These are phyloP conservation scores for Taiwanofungus camphoratus DNA, from an alignment of 1,284 basidiomycete species.

Conservation along the genomic window DNA sequence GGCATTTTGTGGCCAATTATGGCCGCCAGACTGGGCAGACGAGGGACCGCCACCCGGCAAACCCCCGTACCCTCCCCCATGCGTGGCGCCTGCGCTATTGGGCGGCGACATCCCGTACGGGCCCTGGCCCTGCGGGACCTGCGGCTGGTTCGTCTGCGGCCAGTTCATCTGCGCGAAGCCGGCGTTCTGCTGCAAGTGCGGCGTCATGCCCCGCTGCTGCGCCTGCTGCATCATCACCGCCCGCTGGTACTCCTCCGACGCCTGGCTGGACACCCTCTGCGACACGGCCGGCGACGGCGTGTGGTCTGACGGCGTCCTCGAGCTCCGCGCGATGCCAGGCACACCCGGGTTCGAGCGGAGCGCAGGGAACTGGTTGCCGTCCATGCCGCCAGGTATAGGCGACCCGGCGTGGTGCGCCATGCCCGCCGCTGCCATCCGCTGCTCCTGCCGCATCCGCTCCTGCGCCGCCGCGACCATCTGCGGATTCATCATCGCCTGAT, in stretches of 20 bases:
- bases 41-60: conserved; percentile 15
- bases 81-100: conserved; percentile 17
- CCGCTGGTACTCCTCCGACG: conserved; percentile 49
- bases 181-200: conserved; percentile 13
- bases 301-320: conserved; percentile 62
- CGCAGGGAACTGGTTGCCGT: conserved; percentile 22
- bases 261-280: conserved; percentile 30
- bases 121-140: conserved; percentile 15
- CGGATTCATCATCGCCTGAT: conserved; percentile 23
- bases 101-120: conserved; percentile 42
- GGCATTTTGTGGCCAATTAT: conserved; percentile 19
- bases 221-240: conserved; percentile 37
- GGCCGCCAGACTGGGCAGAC: conserved; percentile 13
- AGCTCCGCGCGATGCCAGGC: conserved; percentile 66
- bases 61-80: conserved; percentile 12
- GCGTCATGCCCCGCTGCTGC: conserved; percentile 19
- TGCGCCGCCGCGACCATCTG: conserved; percentile 26
- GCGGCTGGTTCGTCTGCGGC: conserved; percentile 17
- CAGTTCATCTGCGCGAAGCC: conserved; percentile 21
- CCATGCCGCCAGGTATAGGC: conserved; percentile 22
- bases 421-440: conserved; percentile 20
- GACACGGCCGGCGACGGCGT: conserved; percentile 56
- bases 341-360: conserved; percentile 52
- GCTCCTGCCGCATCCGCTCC: conserved; percentile 32
- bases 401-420: conserved; percentile 29